Evolutionary conservation across 108 stramenopile species (phyloP).

Genomic region (Nitzschia palea): DNA sequence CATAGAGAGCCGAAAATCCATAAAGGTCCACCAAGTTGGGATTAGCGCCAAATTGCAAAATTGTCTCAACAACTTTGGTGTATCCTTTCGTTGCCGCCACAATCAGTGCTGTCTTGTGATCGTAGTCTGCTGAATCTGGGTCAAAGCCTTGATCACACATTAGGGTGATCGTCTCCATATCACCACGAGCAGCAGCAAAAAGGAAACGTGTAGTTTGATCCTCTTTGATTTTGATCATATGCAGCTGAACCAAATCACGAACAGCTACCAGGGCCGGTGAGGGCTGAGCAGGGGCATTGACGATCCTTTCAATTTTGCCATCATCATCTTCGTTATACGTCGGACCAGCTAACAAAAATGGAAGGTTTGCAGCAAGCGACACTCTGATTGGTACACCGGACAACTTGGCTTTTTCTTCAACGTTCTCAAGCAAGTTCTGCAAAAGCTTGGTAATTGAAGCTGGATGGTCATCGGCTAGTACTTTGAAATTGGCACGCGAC

Average conservation of each 20-base stretch:
- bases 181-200: slow-evolving; percentile 65
- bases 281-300: slow-evolving; percentile 14
- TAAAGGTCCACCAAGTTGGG: slow-evolving; percentile 63
- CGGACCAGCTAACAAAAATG: slow-evolving; percentile 6
- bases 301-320: slow-evolving; percentile 3
- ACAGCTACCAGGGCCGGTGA: slow-evolving; percentile 17
- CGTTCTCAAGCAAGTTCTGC: slow-evolving; percentile 43
- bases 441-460: slow-evolving; percentile 37
- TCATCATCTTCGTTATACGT: slow-evolving; percentile 6
- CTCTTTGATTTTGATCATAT: slow-evolving; percentile 54
- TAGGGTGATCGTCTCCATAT: slow-evolving; percentile 51
- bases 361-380: not conserved
- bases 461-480: slow-evolving; percentile 47
- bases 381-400: not conserved
- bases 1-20: slow-evolving; percentile 54
- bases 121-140: slow-evolving; percentile 64
- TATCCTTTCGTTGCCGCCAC: slow-evolving; percentile 72
- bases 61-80: slow-evolving; percentile 43
- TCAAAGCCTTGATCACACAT: slow-evolving; percentile 71
- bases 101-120: slow-evolving; percentile 64
- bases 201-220: slow-evolving; percentile 65
- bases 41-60: slow-evolving; percentile 49
- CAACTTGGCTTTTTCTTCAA: not conserved
- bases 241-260: slow-evolving; percentile 60
- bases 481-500: slow-evolving; percentile 30